phyloP scores from a whole-genome alignment of 1,284 basidiomycete species.

The Cronartium quercuum region DNA sequence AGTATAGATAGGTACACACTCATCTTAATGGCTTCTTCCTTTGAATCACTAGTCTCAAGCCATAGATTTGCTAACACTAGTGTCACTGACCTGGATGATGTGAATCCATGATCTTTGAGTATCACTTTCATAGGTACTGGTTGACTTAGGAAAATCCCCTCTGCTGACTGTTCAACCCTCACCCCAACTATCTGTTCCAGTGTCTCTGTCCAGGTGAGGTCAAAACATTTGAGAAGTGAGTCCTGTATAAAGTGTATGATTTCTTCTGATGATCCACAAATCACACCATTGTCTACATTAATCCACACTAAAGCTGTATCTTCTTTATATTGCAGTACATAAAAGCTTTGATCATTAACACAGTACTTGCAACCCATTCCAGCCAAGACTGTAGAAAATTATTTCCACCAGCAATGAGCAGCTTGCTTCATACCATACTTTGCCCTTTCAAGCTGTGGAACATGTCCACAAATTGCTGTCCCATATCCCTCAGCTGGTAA shows the following conservation, averaged over 20 bases:
- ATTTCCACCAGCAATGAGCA: background rate
- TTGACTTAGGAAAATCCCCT: background rate
- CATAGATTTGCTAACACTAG: too few species aligned
- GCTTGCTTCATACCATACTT: background rate
- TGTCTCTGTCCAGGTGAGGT: background rate
- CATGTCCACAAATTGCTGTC: background rate
- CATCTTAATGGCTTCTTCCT: background rate
- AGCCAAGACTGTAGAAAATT: background rate
- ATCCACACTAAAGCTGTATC: conserved; percentile 2
- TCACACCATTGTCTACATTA: conserved; percentile 11
- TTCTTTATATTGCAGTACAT: background rate
- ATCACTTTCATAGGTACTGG: background rate
- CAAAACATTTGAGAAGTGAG: background rate
- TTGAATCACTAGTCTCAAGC: background rate
- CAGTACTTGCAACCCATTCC: background rate
- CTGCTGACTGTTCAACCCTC: background rate
- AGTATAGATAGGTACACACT: background rate
- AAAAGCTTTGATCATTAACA: background rate
- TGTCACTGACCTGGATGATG: too few species aligned
- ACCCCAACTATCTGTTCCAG: background rate
- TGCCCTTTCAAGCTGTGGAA: background rate
- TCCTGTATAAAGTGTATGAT: background rate
- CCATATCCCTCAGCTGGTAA: background rate
- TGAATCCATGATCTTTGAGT: background rate
- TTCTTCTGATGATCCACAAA: background rate